Evolutionary conservation across 768 basidiomycete species (phyloP).

Genomic region (Tephrocybe sp.): DNA sequence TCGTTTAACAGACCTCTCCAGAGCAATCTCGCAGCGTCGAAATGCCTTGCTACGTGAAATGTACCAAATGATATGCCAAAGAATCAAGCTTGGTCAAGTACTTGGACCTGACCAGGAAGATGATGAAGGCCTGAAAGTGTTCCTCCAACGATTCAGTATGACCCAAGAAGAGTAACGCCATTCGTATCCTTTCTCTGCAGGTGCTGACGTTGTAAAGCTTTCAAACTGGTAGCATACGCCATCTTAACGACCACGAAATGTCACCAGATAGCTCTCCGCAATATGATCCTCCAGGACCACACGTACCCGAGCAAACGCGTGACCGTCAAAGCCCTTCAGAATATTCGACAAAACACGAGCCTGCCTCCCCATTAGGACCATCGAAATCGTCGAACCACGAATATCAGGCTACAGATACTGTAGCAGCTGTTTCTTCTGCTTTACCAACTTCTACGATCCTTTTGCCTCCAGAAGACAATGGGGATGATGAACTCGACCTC

Average conservation of each 20-base stretch:
- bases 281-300: background rate
- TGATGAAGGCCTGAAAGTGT: conserved; percentile 43
- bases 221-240: conserved; percentile 38
- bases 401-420: background rate
- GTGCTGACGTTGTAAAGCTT: conserved; percentile 27
- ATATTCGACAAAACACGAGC: background rate
- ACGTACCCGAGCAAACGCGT: conserved; percentile 2
- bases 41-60: conserved; percentile 72
- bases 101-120: conserved; percentile 37
- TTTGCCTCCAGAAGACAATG: conserved; percentile 25
- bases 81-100: conserved; percentile 42
- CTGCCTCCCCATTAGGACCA: background rate
- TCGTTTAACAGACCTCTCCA: conserved; percentile 24
- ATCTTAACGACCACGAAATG: conserved; percentile 32
- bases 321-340: background rate
- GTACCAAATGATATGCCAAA: conserved; percentile 60
- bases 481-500: conserved; percentile 41
- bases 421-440: background rate
- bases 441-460: conserved; percentile 1
- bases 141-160: conserved; percentile 58
- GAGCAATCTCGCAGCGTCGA: conserved; percentile 60
- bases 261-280: background rate
- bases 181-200: conserved; percentile 2
- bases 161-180: conserved; percentile 41
- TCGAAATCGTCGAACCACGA: background rate